Percentiles rank a stretch among this genome's conserved stretches.
Evolutionary conservation across 2,329 filamentous ascomycete species (phyloP).

Genomic region (Botryotinia narcissicola): DNA sequence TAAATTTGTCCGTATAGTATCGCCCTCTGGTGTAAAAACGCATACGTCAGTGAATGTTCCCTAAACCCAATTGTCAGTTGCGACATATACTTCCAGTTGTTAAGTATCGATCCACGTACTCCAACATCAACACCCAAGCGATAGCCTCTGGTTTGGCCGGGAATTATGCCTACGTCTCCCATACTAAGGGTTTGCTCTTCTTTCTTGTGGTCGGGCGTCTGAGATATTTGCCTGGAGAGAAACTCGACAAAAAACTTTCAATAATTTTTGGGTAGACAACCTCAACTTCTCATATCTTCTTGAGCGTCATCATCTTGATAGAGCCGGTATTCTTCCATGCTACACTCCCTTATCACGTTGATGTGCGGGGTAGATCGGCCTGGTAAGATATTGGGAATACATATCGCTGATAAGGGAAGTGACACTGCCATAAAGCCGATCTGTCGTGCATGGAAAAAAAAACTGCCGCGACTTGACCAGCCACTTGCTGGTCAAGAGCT

Average conservation of each 20-base stretch:
- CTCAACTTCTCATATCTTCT: not conserved
- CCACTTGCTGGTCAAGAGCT: not conserved
- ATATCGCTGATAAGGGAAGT: not conserved
- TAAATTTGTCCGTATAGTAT: conserved; percentile 6
- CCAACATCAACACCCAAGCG: conserved; percentile 12
- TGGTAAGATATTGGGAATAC: not conserved
- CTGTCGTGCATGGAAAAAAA: not conserved
- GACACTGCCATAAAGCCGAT: not conserved
- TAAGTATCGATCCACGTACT: not conserved
- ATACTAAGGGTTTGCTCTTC: not conserved
- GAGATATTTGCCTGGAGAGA: not conserved
- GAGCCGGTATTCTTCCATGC: not conserved
- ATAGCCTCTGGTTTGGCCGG: not conserved
- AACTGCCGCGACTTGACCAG: not conserved
- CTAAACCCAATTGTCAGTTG: not conserved
- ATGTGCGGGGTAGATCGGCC: not conserved
- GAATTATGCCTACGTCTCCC: not conserved
- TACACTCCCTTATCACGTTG: not conserved
- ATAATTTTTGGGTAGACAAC: not conserved
- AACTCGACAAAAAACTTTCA: not conserved
- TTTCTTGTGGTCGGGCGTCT: not conserved
- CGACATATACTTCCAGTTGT: too few relatives aligned
- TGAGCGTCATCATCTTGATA: not conserved
- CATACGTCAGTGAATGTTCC: conserved; percentile 16
- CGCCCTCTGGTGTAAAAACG: conserved; percentile 6